Evolutionary conservation across 768 basidiomycete genomes (phyloP).

Genomic region (Solioccasus polychromus): DNA sequence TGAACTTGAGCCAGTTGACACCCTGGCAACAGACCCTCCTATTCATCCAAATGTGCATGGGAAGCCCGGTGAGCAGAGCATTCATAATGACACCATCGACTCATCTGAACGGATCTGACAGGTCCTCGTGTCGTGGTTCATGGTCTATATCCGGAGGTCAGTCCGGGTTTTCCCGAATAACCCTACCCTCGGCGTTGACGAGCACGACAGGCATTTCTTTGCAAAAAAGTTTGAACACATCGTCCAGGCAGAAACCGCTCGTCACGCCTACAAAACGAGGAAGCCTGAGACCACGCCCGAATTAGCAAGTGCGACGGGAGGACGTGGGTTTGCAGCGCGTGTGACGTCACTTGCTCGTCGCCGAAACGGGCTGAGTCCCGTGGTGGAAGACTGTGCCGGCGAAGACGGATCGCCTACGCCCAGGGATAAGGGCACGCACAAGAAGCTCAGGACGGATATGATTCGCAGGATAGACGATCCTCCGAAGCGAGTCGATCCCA

Average conservation of each 20-base stretch:
- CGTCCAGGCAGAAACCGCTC: conserved; percentile 42
- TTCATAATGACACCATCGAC: background rate
- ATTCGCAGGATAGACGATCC: conserved; percentile 70
- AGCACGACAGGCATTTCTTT: conserved; percentile 57
- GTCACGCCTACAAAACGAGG: conserved; percentile 20
- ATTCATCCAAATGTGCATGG: conserved; percentile 77
- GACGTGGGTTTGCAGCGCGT: conserved; percentile 25
- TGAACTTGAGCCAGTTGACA: conserved; percentile 68
- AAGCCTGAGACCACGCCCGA: conserved; percentile 21
- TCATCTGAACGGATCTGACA: conserved; percentile 23
- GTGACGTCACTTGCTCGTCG: conserved; percentile 34
- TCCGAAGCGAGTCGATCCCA: conserved; percentile 70
- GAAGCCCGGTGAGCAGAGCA: conserved; percentile 59
- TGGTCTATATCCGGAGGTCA: conserved; percentile 74
- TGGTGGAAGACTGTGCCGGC: conserved; percentile 18
- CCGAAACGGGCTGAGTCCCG: conserved; percentile 25
- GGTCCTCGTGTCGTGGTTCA: conserved; percentile 80
- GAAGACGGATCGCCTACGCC: conserved; percentile 16
- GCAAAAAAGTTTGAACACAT: conserved; percentile 63
- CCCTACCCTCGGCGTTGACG: too few relatives aligned
- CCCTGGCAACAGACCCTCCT: conserved; percentile 66
- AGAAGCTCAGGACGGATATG: conserved; percentile 62
- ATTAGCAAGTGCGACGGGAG: conserved; percentile 16
- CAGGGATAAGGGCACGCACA: conserved; percentile 24
- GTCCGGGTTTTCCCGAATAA: background rate